phyloP scores from a whole-genome alignment of 2,329 filamentous ascomycete species.

The Xylariaceae sp. region DNA sequence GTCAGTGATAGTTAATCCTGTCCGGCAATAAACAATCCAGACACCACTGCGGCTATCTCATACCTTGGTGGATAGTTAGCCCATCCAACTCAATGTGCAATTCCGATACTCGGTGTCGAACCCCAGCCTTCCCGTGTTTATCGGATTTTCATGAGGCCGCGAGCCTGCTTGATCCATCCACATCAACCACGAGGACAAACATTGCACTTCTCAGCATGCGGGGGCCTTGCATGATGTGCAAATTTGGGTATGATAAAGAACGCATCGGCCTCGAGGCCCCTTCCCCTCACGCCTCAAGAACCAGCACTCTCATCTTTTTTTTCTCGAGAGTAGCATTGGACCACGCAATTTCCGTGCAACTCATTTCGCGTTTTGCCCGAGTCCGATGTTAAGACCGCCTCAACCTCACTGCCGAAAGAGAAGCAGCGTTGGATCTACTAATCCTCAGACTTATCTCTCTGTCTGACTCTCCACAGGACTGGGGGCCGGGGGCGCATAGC shows the following conservation, averaged over 20 bases:
- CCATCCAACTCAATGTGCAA: background rate
- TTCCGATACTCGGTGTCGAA: background rate
- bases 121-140: background rate
- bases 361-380: background rate
- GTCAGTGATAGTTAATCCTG: too few relatives aligned
- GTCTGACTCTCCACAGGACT: background rate
- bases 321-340: background rate
- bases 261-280: background rate
- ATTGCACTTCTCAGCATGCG: slow-evolving; percentile 1
- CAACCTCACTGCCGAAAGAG: background rate
- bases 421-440: background rate
- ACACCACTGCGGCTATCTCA: too few relatives aligned
- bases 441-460: background rate
- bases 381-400: background rate
- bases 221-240: slow-evolving; percentile 14
- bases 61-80: too few relatives aligned
- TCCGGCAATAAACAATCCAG: too few relatives aligned
- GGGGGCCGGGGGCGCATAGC: background rate
- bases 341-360: background rate
- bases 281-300: background rate
- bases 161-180: slow-evolving; percentile 7
- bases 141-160: background rate
- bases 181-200: background rate
- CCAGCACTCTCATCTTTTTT: background rate
- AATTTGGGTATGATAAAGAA: slow-evolving; percentile 8